Percentiles rank a stretch among this genome's conserved stretches.
These are phyloP conservation scores for Geranomyces variabilis DNA, from an alignment of 192 early-diverging fungal genomes.

Conservation along the genomic window DNA sequence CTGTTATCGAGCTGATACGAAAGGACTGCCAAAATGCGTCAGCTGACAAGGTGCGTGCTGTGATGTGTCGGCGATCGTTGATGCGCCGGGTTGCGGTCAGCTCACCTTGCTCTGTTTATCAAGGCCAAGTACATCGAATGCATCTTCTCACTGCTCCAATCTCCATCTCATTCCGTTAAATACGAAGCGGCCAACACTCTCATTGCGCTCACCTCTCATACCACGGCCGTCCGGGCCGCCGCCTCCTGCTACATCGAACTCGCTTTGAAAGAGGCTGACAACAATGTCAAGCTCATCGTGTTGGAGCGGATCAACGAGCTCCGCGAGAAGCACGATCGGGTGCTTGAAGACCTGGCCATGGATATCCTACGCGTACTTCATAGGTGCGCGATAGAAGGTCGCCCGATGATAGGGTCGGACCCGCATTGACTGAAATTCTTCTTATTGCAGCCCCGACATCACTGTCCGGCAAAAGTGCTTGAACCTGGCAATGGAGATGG, in stretches of 20 bases:
- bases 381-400: constrained; percentile 47
- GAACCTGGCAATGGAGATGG: constrained; percentile 88
- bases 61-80: not conserved
- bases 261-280: constrained; percentile 91
- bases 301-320: constrained; percentile 88
- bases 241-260: constrained; percentile 90
- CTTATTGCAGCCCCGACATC: constrained; percentile 78
- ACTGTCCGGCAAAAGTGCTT: constrained; percentile 90
- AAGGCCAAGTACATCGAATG: constrained; percentile 90
- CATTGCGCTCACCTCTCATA: constrained; percentile 82
- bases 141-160: constrained; percentile 82
- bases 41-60: constrained; percentile 74
- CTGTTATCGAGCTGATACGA: constrained; percentile 92
- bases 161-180: constrained; percentile 86
- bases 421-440: constrained; percentile 4
- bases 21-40: constrained; percentile 82
- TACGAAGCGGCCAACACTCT: constrained; percentile 97
- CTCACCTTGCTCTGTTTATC: not conserved
- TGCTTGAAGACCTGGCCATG: constrained; percentile 94
- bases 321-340: constrained; percentile 83
- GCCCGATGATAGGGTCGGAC: not conserved
- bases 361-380: constrained; percentile 90
- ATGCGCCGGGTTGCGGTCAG: not conserved
- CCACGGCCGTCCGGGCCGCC: constrained; percentile 89
- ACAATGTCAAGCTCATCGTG: constrained; percentile 97